Evolutionary conservation across 140 eudicot species (phyloP), one percentile per base, ranked within the genome.

Genomic region (Flaveria floridana): DNA sequence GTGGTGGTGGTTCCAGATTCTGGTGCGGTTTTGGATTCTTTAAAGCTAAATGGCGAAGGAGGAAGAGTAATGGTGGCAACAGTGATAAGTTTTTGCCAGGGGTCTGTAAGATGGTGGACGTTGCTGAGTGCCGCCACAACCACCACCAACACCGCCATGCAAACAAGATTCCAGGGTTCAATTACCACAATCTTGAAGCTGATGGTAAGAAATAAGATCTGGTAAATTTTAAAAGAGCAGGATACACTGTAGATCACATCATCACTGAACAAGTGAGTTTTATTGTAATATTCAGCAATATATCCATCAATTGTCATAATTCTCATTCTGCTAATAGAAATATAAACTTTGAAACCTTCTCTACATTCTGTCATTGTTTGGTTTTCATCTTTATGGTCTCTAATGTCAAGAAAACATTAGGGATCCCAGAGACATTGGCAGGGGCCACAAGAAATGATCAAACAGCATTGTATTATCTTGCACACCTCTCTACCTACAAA

Each of bases 131-230:
- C 56, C 79, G 74, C 56, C 66, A 52, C 62, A 68, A 41, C 69
- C 68, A 21, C 69, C 79, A 74, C 63, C 79, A 18, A 16, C 42
- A 6, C 76, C 46, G 18, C 21, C 59, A 14, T 44, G 62, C 51
- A 18, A 77, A 77, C 71, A 70, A 70, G 71, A 78, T 78, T 78
- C 81, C 81, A 1, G 77, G 90, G 51, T 91, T 86, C 51, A 56
- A 57, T 81, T 92, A 92, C 78, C 81, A 78, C 25, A 87, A 77
- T 61, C 96, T 92, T 56, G 79, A 58, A 81, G 83, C 73, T 71
- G 87, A 89, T 48, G 65, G 72, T 3, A 64, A 76, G 70, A 64
- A 68, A 55, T 23, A 76, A 25, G 61, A 65, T 37, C 47, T 46
- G 39, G 50, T 74, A 28, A 74, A 3, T 2, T 15, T 74, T 15